These are phyloP conservation scores for Sparassis latifolia DNA, from an alignment of 1,284 basidiomycete genomes.

Conservation along the genomic window DNA sequence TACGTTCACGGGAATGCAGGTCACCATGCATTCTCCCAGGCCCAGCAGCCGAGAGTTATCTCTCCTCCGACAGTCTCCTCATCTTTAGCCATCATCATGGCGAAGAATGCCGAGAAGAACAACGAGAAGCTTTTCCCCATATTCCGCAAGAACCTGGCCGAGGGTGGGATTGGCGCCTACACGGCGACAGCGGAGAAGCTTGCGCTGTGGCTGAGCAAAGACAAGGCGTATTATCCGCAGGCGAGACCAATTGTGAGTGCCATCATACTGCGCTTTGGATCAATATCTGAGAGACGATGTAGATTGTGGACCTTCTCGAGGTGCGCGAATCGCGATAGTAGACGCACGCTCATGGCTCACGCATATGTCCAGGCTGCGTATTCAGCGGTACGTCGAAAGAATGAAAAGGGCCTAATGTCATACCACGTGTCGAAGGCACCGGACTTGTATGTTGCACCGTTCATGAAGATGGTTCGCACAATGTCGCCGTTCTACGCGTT, in stretches of 20 bases:
- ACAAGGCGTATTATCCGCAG: slow-evolving; percentile 17
- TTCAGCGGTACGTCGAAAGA: slow-evolving; percentile 6
- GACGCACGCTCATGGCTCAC: not conserved
- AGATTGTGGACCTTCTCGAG: slow-evolving; percentile 18
- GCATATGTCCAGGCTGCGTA: slow-evolving; percentile 11
- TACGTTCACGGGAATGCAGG: no score
- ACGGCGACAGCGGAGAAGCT: slow-evolving; percentile 13
- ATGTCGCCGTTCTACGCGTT: slow-evolving; percentile 11
- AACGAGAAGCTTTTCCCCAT: slow-evolving; percentile 17
- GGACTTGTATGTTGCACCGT: slow-evolving; percentile 13
- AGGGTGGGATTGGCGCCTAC: slow-evolving; percentile 8
- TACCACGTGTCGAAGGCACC: not conserved
- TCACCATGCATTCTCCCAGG: no score
- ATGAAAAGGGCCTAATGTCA: no score
- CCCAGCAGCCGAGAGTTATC: no score
- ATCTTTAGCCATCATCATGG: not conserved
- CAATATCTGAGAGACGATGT: not conserved
- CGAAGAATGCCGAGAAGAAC: slow-evolving; percentile 12
- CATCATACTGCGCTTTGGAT: not conserved
- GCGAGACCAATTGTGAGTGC: slow-evolving; percentile 15
- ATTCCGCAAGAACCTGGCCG: slow-evolving; percentile 11
- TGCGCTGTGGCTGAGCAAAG: slow-evolving; percentile 11
- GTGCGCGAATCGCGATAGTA: slow-evolving; percentile 3
- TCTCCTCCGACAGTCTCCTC: no score
- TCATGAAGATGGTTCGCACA: slow-evolving; percentile 11